phyloP scores from a whole-genome alignment of 179 eudicot species.

The Beta lomatogona region DNA sequence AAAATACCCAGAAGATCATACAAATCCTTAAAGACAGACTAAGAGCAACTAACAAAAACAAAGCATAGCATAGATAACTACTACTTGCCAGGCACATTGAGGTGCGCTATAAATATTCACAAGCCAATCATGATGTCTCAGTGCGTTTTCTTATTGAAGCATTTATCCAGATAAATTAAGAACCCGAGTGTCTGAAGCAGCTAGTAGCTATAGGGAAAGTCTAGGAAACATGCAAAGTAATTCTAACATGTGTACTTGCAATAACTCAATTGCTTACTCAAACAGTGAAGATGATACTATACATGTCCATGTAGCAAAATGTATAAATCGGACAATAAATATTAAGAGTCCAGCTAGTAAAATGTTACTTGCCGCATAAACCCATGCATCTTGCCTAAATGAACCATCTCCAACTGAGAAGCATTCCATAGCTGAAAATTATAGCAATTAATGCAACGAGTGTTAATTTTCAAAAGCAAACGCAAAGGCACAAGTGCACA shows the following conservation, averaged over 20 bases:
- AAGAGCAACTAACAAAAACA: too few species aligned
- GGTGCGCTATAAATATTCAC: background rate
- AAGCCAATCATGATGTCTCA: background rate
- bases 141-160: background rate
- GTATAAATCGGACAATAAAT: background rate
- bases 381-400: constrained; percentile 95
- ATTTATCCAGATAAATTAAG: background rate
- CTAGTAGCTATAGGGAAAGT: background rate
- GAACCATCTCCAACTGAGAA: constrained; percentile 95
- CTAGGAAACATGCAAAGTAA: background rate
- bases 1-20: background rate
- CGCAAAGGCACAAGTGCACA: background rate
- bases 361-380: constrained; percentile 84
- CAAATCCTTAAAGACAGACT: background rate
- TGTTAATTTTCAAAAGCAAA: background rate
- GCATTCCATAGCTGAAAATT: constrained; percentile 96
- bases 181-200: background rate
- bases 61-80: background rate
- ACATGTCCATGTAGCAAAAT: background rate
- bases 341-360: background rate
- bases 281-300: background rate
- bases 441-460: background rate
- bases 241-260: background rate
- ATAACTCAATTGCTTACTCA: background rate
- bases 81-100: background rate